Evolutionary conservation across 1,139 yeast species (phyloP), one percentile per base, ranked within the genome.

Genomic region (Geotrichum klebahnii): DNA sequence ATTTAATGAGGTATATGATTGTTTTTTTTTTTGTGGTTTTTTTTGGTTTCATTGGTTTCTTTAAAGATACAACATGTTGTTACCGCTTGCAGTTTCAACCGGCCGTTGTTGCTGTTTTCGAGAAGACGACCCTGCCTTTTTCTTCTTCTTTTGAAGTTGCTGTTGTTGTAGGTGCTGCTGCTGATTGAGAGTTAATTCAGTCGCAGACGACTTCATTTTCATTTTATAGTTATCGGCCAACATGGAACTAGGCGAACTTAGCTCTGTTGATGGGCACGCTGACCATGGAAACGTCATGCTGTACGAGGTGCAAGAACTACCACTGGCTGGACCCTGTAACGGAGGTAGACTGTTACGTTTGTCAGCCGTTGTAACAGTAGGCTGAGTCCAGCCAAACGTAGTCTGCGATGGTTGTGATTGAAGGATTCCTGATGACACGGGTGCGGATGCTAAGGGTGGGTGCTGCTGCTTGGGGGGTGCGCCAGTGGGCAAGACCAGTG

Each of bases 401-500:
- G 4, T 5, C 5, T n/a, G 33, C 14, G 5, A n/a, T 5, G 33
- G 33, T 14, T n/a, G 14, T 14, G 33, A 29, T 14, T 14, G 14
- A 14, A 14, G 33, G 33, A 29, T 12, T 29, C n/a, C n/a, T n/a
- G n/a, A n/a, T 26, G 29, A 26, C 29, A 26, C 10, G 29, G 29
- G 5, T 26, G 36, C 17, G 17, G 36, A 33, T 17, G 36, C 36
- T 12, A 14, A 10, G 10, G 10, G 19, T 14, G 36, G 17, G 14
- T 14, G 20, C 17, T 14, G 36, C 17, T 17, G 10, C 9, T 14
- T 17, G 19, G 36, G 10, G 16, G 35, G 44, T 19, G 35, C 16
- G 22, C 33, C 19, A 5, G 34, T 17, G 36, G 35, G 35, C 26
- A 29, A n/a, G 23, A 40, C 44, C 16, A 40, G 16, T 9, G 44